phyloP scores from a whole-genome alignment of 2,329 filamentous ascomycete genomes.

The Scedosporium dehoogii region DNA sequence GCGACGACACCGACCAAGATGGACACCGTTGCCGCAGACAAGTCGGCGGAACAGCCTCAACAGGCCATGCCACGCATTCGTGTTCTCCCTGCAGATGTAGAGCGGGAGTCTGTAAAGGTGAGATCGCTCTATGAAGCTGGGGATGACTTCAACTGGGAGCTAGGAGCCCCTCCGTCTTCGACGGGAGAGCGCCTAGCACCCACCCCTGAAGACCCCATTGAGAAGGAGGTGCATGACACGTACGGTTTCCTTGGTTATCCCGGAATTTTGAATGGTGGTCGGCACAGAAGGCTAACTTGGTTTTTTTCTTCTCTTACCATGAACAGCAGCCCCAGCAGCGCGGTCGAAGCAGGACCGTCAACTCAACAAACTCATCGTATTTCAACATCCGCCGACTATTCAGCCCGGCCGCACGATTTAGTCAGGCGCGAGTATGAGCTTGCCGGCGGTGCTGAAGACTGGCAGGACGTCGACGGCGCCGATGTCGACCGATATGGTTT shows the following conservation, averaged over 20 bases:
- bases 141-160: conserved; percentile 42
- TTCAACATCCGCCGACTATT: conserved; percentile 30
- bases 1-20: conserved; percentile 4
- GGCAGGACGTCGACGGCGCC: conserved; percentile 51
- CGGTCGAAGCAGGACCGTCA: conserved; percentile 1
- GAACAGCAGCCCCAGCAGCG: not conserved
- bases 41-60: conserved; percentile 5
- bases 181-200: conserved; percentile 33
- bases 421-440: conserved; percentile 32
- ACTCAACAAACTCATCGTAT: conserved; percentile 10
- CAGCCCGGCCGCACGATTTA: conserved; percentile 29
- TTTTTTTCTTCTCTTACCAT: conserved; percentile 8
- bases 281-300: conserved; percentile 11
- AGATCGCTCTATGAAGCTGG: conserved; percentile 54
- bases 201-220: conserved; percentile 39
- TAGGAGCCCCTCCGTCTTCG: conserved; percentile 36
- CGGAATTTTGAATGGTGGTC: not conserved
- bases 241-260: conserved; percentile 43
- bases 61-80: conserved; percentile 35
- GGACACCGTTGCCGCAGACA: not conserved
- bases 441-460: conserved; percentile 54
- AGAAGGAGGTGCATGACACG: conserved; percentile 44
- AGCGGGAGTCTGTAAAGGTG: conserved; percentile 58
- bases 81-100: conserved; percentile 43
- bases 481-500: conserved; percentile 62